phyloP scores from a whole-genome alignment of 192 early-diverging fungal species.

The Coemansia sp. region DNA sequence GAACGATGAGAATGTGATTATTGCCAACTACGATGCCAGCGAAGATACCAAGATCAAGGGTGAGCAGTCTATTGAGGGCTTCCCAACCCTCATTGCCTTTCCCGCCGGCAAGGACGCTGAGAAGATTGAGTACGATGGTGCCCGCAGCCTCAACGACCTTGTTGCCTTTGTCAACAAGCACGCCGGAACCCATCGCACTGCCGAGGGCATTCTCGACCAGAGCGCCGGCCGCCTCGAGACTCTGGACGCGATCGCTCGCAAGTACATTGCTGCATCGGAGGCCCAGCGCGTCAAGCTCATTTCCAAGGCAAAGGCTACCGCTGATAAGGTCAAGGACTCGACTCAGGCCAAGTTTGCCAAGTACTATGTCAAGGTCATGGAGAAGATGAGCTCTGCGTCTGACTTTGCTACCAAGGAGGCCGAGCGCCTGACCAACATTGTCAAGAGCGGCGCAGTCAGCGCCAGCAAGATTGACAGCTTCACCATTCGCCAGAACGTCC shows the following conservation, averaged over 20 bases:
- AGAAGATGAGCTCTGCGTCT: conserved; percentile 71
- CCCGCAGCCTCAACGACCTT: conserved; percentile 70
- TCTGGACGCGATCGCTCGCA: conserved; percentile 44
- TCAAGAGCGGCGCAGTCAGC: conserved; percentile 66
- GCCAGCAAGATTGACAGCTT: conserved; percentile 81
- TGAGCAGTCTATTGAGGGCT: conserved; percentile 71
- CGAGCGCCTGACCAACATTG: conserved; percentile 77
- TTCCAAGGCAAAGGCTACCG: conserved; percentile 42
- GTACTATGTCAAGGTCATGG: conserved; percentile 92
- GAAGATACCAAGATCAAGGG: conserved; percentile 61
- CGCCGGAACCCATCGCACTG: conserved; percentile 70
- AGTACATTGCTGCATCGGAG: conserved; percentile 63
- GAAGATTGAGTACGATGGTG: conserved; percentile 72
- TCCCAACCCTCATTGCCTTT: conserved; percentile 90
- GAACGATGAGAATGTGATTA: conserved; percentile 74
- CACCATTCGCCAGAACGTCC: conserved; percentile 82
- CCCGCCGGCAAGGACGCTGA: conserved; percentile 62
- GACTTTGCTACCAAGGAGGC: conserved; percentile 79
- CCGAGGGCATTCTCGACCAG: conserved; percentile 70
- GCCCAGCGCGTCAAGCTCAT: conserved; percentile 55
- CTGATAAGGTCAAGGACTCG: conserved; percentile 52
- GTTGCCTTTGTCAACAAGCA: conserved; percentile 83
- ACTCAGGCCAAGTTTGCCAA: conserved; percentile 60
- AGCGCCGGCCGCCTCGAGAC: conserved; percentile 49
- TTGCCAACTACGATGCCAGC: conserved; percentile 91